These are phyloP conservation scores for Zygosaccharomyces rouxii DNA, from an alignment of 805 yeast species.

Conservation along the genomic window DNA sequence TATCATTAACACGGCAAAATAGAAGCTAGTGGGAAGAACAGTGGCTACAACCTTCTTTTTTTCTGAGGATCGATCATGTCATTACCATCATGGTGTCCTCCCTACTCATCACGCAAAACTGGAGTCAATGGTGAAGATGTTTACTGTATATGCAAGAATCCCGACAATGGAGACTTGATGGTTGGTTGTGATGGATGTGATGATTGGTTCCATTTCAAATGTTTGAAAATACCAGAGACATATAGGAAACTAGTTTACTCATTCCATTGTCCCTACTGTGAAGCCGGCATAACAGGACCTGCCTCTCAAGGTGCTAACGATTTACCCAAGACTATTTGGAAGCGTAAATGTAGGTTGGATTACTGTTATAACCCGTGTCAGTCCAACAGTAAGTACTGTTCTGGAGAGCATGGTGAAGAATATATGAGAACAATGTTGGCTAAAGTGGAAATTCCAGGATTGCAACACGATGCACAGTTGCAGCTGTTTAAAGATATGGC, in stretches of 20 bases:
- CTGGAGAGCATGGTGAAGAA: constrained; percentile 59
- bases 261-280: constrained; percentile 73
- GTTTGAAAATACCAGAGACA: constrained; percentile 55
- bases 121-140: constrained; percentile 48
- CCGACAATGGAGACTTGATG: constrained; percentile 81
- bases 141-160: constrained; percentile 72
- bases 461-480: constrained; percentile 3
- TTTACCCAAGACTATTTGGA: constrained; percentile 59
- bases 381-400: constrained; percentile 63
- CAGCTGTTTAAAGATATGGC: constrained; percentile 10
- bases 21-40: background rate
- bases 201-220: constrained; percentile 87
- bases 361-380: constrained; percentile 43
- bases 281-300: constrained; percentile 39
- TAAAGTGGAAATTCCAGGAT: constrained; percentile 13
- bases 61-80: constrained; percentile 7
- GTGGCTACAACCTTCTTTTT: background rate
- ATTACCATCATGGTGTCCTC: constrained; percentile 34
- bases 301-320: constrained; percentile 12
- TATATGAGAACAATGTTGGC: constrained; percentile 17
- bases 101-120: constrained; percentile 25
- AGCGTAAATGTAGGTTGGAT: constrained; percentile 63
- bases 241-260: constrained; percentile 54
- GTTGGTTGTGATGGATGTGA: constrained; percentile 94
- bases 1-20: background rate